A percentile compares a stretch with the other conserved stretches of the same genome.
Conservation (phyloP, 169 alveolate genomes). For the Amoebophrya sp. region DNA sequence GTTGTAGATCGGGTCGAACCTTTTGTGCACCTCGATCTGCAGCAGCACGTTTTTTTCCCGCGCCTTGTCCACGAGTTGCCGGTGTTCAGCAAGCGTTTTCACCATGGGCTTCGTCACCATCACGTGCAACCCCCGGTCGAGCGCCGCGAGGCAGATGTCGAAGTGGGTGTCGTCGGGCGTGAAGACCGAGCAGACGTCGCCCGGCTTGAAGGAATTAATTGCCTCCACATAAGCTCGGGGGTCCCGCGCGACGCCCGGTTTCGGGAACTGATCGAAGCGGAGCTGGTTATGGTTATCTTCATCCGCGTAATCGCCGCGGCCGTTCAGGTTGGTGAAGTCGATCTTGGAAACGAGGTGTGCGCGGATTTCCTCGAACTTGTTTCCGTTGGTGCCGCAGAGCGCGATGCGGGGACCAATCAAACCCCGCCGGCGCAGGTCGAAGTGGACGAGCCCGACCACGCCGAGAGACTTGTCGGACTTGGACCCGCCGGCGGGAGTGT, state of each 20-base stretch:
- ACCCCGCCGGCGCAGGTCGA: neutral
- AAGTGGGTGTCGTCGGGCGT: constrained; percentile 20
- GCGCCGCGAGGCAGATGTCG: constrained; percentile 4
- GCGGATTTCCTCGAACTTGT: neutral
- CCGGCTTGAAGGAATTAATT: neutral
- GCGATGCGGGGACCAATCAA: neutral
- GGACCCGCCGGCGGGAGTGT: neutral
- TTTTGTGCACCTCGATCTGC: constrained; percentile 15
- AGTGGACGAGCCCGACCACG: neutral
- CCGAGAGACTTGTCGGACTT: neutral
- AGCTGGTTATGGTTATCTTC: too few species aligned
- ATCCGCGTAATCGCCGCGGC: too few species aligned
- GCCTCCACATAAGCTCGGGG: neutral
- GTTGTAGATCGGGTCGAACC: constrained; percentile 12
- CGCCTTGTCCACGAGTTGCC: neutral
- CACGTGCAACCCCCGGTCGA: constrained; percentile 3
- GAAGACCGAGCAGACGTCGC: neutral
- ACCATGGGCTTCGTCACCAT: constrained; percentile 12
- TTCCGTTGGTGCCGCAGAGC: neutral
- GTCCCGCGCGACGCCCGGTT: neutral
- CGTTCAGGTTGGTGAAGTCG: neutral
- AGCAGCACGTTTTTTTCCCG: neutral
- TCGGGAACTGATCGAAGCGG: neutral
- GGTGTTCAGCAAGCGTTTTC: neutral
- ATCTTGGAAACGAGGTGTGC: neutral